Percentiles rank a stretch among this genome's conserved stretches.
Evolutionary conservation across 768 basidiomycete species (phyloP).

Genomic region (Sarcomyxa edulis): DNA sequence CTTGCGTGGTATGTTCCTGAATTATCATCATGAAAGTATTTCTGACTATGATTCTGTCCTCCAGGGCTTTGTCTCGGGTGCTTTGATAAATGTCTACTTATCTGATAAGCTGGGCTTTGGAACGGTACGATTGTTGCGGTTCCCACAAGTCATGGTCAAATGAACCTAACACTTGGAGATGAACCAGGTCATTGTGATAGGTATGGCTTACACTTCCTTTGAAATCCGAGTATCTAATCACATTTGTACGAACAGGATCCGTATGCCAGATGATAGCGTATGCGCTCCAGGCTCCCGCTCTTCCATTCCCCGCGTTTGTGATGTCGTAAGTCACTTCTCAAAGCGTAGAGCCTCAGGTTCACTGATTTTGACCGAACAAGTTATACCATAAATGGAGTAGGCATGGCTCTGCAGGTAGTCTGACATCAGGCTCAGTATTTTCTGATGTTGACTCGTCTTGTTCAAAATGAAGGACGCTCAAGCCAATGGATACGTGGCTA

Average conservation of each 20-base stretch:
- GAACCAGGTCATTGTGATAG: slow-evolving; percentile 15
- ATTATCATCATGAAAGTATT: no score
- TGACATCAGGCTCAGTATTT: no score
- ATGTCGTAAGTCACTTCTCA: no score
- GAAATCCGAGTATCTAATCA: no score
- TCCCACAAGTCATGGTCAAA: neutral
- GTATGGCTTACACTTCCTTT: no score
- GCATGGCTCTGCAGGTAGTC: slow-evolving; percentile 39
- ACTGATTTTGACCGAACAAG: no score
- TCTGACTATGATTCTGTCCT: no score
- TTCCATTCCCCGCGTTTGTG: slow-evolving; percentile 62
- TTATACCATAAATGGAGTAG: slow-evolving; percentile 38
- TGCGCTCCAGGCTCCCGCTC: slow-evolving; percentile 45
- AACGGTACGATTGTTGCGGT: slow-evolving; percentile 28
- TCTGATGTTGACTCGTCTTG: neutral
- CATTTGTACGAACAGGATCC: no score
- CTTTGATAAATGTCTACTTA: slow-evolving; percentile 23
- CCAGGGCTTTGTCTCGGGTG: slow-evolving; percentile 25
- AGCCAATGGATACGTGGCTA: slow-evolving; percentile 65
- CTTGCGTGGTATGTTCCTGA: slow-evolving; percentile 20
- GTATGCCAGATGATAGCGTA: slow-evolving; percentile 49
- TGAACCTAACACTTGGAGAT: neutral
- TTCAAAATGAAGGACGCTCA: slow-evolving; percentile 51
- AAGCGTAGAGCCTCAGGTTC: no score
- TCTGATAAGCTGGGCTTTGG: slow-evolving; percentile 30